Evolutionary conservation across 108 stramenopile species (phyloP), one percentile per base, ranked within the genome.

Genomic region (Phaeodactylum tricornutum): DNA sequence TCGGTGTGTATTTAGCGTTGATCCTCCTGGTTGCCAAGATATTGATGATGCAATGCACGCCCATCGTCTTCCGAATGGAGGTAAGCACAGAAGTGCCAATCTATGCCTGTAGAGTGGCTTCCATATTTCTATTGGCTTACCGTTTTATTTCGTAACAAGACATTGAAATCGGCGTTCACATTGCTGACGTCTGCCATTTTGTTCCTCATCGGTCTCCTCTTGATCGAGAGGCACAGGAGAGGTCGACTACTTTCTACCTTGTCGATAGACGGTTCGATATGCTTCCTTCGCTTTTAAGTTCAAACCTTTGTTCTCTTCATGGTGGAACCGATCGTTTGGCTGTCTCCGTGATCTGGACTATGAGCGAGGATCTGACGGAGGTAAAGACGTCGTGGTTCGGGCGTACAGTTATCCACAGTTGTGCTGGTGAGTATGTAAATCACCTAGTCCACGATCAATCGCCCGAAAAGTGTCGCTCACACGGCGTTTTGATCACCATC

Each of bases 131-230:
- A n/a, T n/a, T n/a, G n/a, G n/a, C n/a, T n/a, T n/a, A n/a, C n/a
- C n/a, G n/a, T n/a, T n/a, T n/a, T n/a, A n/a, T n/a, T n/a, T n/a
- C n/a, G n/a, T n/a, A n/a, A n/a, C n/a, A n/a, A n/a, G n/a, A 81
- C 43, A 48, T 85, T 29, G 76, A 84, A 55, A 62, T 88, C 30
- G 92, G 92, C 7, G 92, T 94, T 28, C 93, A 94, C 55, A 94
- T 94, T 66, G 93, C 93, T 0, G 93, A 94, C 56, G 93, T 94
- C 2, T 69, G 80, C 2, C 57, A 91, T 33, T 94, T 94, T 52
- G 77, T 94, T 0, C 46, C 38, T 11, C 71, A 71, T 24, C 75
- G 75, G 42, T 75, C 77, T 25, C 50, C 86, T 2, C 62, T 94
- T 9, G 89, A 94, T 45, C 40, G 48, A 8, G 87, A 93, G 52